Conservation (phyloP, 2,329 filamentous ascomycete genomes). For the Penicillium oxalicum region DNA sequence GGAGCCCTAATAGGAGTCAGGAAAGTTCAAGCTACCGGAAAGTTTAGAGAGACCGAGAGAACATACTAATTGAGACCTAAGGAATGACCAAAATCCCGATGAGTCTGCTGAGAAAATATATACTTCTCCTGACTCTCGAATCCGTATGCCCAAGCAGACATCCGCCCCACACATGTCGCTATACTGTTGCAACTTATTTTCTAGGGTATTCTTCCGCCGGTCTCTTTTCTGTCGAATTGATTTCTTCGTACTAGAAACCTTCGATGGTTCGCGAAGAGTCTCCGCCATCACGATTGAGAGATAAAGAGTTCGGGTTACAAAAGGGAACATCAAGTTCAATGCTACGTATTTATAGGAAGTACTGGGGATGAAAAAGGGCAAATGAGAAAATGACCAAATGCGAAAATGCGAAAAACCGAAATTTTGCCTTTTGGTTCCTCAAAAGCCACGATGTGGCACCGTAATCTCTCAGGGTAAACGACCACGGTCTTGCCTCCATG, state of each 20-base stretch:
- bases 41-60: not conserved
- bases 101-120: not conserved
- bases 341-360: not conserved
- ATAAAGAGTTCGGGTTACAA: not conserved
- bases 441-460: not conserved
- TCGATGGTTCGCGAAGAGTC: not conserved
- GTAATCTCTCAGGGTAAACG: not conserved
- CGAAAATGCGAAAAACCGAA: not conserved
- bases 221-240: not conserved
- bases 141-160: not conserved
- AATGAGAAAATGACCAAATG: not conserved
- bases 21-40: not conserved
- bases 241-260: not conserved
- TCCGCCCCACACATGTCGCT: not conserved
- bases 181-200: not conserved
- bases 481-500: not conserved
- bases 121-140: conserved; percentile 1
- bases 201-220: not conserved
- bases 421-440: not conserved
- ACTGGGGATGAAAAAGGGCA: not conserved
- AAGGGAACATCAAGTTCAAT: not conserved
- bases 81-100: conserved; percentile 20
- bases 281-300: not conserved
- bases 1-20: conserved; percentile 1
- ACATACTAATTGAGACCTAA: conserved; percentile 23